These are phyloP conservation scores for Apiospora malaysiana DNA, from an alignment of 2,329 filamentous ascomycete genomes.

Conservation along the genomic window DNA sequence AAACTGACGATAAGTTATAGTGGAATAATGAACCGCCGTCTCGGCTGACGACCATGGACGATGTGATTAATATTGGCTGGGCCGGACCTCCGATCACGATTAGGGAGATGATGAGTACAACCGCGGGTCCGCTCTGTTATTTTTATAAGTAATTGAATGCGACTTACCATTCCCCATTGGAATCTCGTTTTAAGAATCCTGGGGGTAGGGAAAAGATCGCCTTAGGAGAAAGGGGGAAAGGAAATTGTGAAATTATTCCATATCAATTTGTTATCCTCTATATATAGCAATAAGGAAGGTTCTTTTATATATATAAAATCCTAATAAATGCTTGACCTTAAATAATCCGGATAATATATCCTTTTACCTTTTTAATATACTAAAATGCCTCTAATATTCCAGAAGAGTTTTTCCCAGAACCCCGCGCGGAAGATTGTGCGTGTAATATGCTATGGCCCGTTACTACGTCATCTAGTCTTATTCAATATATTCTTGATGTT, in stretches of 20 bases:
- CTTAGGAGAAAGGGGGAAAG: neutral
- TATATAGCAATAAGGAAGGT: neutral
- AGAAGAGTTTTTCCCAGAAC: neutral
- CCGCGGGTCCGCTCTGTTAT: neutral
- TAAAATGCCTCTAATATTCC: neutral
- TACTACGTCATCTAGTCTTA: too few species aligned
- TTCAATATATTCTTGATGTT: too few species aligned
- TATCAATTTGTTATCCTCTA: neutral
- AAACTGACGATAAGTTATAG: neutral
- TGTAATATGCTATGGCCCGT: neutral
- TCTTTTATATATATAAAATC: neutral
- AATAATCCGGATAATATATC: neutral
- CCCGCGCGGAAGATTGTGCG: neutral
- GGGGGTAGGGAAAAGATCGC: too few species aligned
- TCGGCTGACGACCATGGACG: neutral
- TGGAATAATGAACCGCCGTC: neutral
- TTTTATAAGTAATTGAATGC: neutral
- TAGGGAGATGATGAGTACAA: slow-evolving; percentile 9
- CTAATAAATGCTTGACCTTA: neutral
- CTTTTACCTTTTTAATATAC: too few species aligned
- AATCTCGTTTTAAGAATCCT: too few species aligned
- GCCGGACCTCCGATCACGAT: neutral
- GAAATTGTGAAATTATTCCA: neutral
- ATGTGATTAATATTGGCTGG: neutral
- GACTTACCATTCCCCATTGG: too few species aligned